phyloP scores from a whole-genome alignment of 371 early-diverging fungal genomes.

The Chytridium lagenaria region DNA sequence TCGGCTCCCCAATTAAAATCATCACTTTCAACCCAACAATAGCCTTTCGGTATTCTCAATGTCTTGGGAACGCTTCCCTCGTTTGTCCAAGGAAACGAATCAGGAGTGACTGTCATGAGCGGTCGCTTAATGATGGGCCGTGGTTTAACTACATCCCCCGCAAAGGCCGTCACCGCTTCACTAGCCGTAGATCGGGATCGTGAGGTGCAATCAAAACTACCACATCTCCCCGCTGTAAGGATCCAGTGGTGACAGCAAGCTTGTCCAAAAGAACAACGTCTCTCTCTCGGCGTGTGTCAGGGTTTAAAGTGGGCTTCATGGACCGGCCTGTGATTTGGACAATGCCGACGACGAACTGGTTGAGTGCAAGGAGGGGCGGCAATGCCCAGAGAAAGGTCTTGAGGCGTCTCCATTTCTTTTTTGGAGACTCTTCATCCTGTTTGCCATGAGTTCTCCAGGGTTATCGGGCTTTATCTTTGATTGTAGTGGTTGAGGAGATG shows the following conservation, averaged over 20 bases:
- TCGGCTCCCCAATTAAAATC: constrained; percentile 85
- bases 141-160: constrained; percentile 82
- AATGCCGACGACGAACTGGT: constrained; percentile 42
- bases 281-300: constrained; percentile 62
- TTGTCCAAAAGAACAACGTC: constrained; percentile 83
- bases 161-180: constrained; percentile 84
- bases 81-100: neutral
- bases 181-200: constrained; percentile 71
- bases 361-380: constrained; percentile 36
- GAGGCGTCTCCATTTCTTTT: neutral
- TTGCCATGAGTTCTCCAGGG: no score
- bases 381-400: constrained; percentile 7
- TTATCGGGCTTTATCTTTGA: no score
- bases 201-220: constrained; percentile 82
- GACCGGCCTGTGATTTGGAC: constrained; percentile 69
- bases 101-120: neutral
- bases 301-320: constrained; percentile 90
- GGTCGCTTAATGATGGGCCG: constrained; percentile 11
- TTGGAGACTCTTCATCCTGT: no score
- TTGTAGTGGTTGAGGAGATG: no score
- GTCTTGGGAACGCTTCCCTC: constrained; percentile 28
- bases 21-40: constrained; percentile 94
- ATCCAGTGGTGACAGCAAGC: constrained; percentile 59
- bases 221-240: constrained; percentile 77
- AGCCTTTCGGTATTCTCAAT: constrained; percentile 80